Evolutionary conservation across 257 asterid species (phyloP).

Genomic region (Cruciata laevipes): DNA sequence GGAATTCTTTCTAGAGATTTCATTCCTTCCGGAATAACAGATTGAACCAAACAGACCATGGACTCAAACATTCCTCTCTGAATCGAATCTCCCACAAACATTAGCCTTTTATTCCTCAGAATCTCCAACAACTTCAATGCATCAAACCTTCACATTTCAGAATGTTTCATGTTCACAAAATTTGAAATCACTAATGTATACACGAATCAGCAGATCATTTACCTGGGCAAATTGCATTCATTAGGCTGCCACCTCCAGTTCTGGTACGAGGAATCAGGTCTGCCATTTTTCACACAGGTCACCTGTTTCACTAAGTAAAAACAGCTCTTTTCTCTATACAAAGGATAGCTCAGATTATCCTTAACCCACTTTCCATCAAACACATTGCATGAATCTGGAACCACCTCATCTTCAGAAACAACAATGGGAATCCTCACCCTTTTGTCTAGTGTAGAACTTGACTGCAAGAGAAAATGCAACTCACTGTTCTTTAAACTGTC

Average conservation of each 20-base stretch:
- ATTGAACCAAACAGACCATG: slow-evolving; percentile 71
- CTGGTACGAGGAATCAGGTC: no score
- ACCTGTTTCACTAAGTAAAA: no score
- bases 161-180: neutral
- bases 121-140: slow-evolving; percentile 69
- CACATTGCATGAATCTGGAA: slow-evolving; percentile 64
- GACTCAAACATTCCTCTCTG: no score
- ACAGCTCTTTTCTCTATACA: no score
- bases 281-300: no score
- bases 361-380: slow-evolving; percentile 75
- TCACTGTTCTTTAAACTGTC: no score
- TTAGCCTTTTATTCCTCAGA: slow-evolving; percentile 67
- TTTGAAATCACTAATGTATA: neutral
- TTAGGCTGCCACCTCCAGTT: no score
- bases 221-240: no score
- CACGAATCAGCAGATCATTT: no score
- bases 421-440: slow-evolving; percentile 30
- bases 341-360: no score
- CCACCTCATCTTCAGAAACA: slow-evolving; percentile 50
- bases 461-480: slow-evolving; percentile 20
- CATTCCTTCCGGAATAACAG: slow-evolving; percentile 44
- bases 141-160: slow-evolving; percentile 45
- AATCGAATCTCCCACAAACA: slow-evolving; percentile 90
- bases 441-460: slow-evolving; percentile 12
- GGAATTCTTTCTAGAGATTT: slow-evolving; percentile 58